Evolutionary conservation across 1,284 basidiomycete genomes (phyloP), one percentile per base, ranked within the genome.

Genomic region (Cryptococcus deneoformans): DNA sequence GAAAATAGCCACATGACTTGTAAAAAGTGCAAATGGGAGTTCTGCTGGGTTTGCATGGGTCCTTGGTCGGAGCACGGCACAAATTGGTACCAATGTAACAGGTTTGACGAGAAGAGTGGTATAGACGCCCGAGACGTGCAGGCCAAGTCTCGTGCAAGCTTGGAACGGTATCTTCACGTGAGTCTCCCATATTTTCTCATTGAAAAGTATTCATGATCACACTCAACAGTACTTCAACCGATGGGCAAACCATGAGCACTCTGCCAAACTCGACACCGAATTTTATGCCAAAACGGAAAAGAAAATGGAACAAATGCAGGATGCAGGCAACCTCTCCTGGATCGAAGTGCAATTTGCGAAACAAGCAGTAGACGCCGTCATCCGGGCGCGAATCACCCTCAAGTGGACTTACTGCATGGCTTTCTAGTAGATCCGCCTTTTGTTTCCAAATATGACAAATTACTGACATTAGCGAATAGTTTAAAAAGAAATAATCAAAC

Each of bases 341-440:
- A 98, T 98, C 66, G 94, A 99, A 79, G 94, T 94, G 39, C 95
- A 98, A 77, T 99, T 99, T 79, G 92, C 97, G 81, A 92, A 92
- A 80, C 94, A 95, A 77, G 95, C 95, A 0, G 92, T 97, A 2
- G 93, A 97, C 70, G 87, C 88, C 67, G 87, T 91, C 9, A 85
- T 87, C 64, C 88, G 88, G 74, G 97, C 94, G 72, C 86, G 95
- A 39, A 92, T 87, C 82, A 97, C 95, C 46, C 85, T 99, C 62
- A 98, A 98, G 79, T 99, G 96, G 95, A 98, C 94, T 14, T 99
- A 99, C 72, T 90, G 91, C n/a, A 97, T 99, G 94, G 95, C 94
- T 11, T 99, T 93, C 80, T 99, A 97, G 74, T 78, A 58, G 67
- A 77, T 71, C 50, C 16, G 6, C 35, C 8, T 46, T 49, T 10